Conservation (phyloP, 2,329 filamentous ascomycete species). For the Ceratocystiopsis minuta region DNA sequence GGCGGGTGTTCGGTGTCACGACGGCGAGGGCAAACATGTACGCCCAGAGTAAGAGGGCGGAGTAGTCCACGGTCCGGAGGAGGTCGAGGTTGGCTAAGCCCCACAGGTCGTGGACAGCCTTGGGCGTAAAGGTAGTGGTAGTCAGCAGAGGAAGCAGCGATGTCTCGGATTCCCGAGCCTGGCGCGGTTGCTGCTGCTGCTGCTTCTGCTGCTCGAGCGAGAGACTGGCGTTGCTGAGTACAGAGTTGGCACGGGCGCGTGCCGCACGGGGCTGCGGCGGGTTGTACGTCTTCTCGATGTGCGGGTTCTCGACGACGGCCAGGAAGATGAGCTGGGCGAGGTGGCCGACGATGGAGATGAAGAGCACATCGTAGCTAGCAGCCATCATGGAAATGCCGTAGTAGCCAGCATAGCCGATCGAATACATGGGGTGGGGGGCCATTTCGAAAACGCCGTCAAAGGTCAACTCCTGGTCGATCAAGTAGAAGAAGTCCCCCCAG, state of each 20-base stretch:
- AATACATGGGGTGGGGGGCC: constrained; percentile 98
- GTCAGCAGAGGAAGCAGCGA: too few relatives aligned
- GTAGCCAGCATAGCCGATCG: constrained; percentile 91
- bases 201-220: not conserved
- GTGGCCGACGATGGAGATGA: constrained; percentile 91
- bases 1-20: constrained; percentile 56
- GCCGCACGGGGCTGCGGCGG: constrained; percentile 57
- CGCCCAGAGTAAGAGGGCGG: constrained; percentile 55
- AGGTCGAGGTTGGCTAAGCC: constrained; percentile 73
- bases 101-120: constrained; percentile 64
- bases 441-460: constrained; percentile 99
- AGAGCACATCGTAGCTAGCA: constrained; percentile 90
- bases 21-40: constrained; percentile 60
- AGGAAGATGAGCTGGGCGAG: constrained; percentile 89
- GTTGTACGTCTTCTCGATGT: constrained; percentile 97
- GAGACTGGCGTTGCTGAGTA: constrained; percentile 6
- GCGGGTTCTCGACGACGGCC: constrained; percentile 80
- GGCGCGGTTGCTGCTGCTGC: constrained; percentile 1
- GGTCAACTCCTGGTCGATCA: constrained; percentile 92
- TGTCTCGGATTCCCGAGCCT: constrained; percentile 3
- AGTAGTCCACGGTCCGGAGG: constrained; percentile 70
- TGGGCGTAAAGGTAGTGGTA: constrained; percentile 27
- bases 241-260: constrained; percentile 14
- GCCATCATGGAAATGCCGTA: constrained; percentile 98
- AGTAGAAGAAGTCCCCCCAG: constrained; percentile 98